A percentile compares a stretch with the other conserved stretches of the same genome.
These are phyloP conservation scores for Saprolegnia parasitica DNA, from an alignment of 352 stramenopile species.

Conservation along the genomic window DNA sequence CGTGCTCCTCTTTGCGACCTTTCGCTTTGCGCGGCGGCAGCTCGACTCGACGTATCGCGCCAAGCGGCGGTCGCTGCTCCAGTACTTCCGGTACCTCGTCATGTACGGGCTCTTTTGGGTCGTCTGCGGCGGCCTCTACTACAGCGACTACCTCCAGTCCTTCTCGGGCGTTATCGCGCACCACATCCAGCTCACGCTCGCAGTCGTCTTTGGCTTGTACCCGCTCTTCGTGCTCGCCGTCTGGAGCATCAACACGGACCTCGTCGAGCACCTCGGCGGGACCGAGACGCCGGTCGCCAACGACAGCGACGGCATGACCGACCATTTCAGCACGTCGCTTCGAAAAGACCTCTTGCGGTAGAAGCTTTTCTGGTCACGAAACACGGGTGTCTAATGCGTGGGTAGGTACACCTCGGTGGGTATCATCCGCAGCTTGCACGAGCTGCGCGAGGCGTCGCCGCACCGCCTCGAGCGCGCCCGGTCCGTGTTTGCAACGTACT, in stretches of 20 bases:
- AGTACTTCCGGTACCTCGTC: conserved; percentile 83
- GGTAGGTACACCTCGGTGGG: conserved; percentile 60
- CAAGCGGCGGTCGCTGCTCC: conserved; percentile 73
- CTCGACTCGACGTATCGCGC: conserved; percentile 79
- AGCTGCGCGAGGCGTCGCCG: conserved; percentile 34
- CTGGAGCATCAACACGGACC: conserved; percentile 78
- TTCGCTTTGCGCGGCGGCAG: conserved; percentile 77
- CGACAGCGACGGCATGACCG: conserved; percentile 34
- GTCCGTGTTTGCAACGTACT: conserved; percentile 25
- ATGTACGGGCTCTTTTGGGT: conserved; percentile 70
- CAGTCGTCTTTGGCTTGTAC: conserved; percentile 67
- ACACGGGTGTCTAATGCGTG: neutral
- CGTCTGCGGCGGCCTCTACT: conserved; percentile 63
- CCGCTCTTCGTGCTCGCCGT: conserved; percentile 64
- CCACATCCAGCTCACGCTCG: conserved; percentile 54
- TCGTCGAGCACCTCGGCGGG: conserved; percentile 54
- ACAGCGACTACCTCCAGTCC: conserved; percentile 55
- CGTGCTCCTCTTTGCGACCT: conserved; percentile 77
- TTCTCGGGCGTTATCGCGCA: conserved; percentile 58
- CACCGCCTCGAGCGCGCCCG: conserved; percentile 31
- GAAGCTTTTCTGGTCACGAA: neutral
- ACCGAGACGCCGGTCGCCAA: neutral
- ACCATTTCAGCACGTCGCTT: conserved; percentile 74
- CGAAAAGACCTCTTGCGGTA: conserved; percentile 81
- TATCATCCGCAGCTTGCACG: conserved; percentile 72